Evolutionary conservation across 345 rosid species (phyloP).

Genomic region (Eutrema japonicum): DNA sequence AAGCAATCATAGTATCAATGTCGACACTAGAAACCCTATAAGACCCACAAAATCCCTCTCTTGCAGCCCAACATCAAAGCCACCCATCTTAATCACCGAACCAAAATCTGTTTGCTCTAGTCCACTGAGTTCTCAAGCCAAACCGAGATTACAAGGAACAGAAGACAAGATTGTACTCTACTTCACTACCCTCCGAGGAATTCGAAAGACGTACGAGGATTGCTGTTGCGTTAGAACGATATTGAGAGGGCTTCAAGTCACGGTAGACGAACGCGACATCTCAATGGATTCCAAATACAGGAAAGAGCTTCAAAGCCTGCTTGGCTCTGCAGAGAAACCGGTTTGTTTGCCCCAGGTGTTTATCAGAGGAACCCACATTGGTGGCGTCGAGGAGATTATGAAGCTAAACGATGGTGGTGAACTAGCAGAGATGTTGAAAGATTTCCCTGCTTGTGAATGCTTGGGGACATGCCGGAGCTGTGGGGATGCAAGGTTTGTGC

Average conservation of each 20-base stretch:
- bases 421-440: conserved; percentile 60
- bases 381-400: conserved; percentile 80
- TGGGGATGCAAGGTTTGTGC: conserved; percentile 80
- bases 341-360: conserved; percentile 73
- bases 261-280: conserved; percentile 76
- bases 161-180: conserved; percentile 62
- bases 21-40: conserved; percentile 9
- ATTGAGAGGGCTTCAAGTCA: conserved; percentile 63
- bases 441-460: conserved; percentile 52
- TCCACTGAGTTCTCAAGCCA: conserved; percentile 38
- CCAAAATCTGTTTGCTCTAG: conserved; percentile 43
- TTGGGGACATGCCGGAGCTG: conserved; percentile 60
- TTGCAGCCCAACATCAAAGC: conserved; percentile 22
- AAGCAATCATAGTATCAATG: conserved; percentile 35
- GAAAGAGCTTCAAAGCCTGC: conserved; percentile 58
- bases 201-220: conserved; percentile 86
- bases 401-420: conserved; percentile 72
- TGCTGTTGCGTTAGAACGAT: conserved; percentile 73
- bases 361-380: conserved; percentile 62
- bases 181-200: conserved; percentile 79
- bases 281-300: conserved; percentile 81
- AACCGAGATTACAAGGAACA: conserved; percentile 30
- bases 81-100: conserved; percentile 15
- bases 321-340: conserved; percentile 43
- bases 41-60: conserved; percentile 33